Evolutionary conservation across 2,329 filamentous ascomycete genomes (phyloP).

Genomic region (Microsporum canis): DNA sequence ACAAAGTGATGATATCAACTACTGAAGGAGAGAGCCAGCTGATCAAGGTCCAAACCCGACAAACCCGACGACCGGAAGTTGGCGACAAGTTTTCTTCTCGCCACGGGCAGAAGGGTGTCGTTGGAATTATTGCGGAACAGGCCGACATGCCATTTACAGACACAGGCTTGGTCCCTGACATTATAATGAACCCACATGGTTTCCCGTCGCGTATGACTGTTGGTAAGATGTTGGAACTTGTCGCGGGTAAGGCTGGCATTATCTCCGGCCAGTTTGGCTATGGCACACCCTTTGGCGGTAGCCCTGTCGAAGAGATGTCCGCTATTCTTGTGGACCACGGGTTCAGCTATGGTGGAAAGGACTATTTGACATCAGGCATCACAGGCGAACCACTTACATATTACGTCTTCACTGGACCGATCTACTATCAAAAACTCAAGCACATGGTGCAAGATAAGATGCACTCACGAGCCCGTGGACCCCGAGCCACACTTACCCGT

Average conservation of each 20-base stretch:
- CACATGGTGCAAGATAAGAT: constrained; percentile 99
- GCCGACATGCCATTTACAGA: constrained; percentile 96
- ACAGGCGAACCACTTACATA: constrained; percentile 88
- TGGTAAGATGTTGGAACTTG: constrained; percentile 89
- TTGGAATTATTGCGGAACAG: constrained; percentile 91
- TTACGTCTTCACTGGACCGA: constrained; percentile 96
- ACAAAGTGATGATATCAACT: constrained; percentile 89
- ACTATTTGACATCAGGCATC: constrained; percentile 89
- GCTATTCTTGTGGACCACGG: constrained; percentile 73
- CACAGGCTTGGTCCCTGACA: constrained; percentile 81
- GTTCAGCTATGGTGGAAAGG: constrained; percentile 94
- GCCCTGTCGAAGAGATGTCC: constrained; percentile 79
- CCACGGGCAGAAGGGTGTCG: constrained; percentile 96
- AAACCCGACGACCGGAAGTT: constrained; percentile 86
- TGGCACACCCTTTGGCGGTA: constrained; percentile 76
- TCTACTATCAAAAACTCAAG: constrained; percentile 99
- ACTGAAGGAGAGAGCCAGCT: constrained; percentile 78
- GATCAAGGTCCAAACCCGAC: constrained; percentile 90
- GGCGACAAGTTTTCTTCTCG: constrained; percentile 98
- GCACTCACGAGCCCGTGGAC: constrained; percentile 87
- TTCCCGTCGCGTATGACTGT: constrained; percentile 99
- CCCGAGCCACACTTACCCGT: constrained; percentile 79
- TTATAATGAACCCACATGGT: constrained; percentile 99
- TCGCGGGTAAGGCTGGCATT: constrained; percentile 88
- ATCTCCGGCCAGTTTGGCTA: constrained; percentile 77